These are phyloP conservation scores for Paecilomyces fulvus DNA, from an alignment of 2,329 filamentous ascomycete genomes.

Conservation along the genomic window DNA sequence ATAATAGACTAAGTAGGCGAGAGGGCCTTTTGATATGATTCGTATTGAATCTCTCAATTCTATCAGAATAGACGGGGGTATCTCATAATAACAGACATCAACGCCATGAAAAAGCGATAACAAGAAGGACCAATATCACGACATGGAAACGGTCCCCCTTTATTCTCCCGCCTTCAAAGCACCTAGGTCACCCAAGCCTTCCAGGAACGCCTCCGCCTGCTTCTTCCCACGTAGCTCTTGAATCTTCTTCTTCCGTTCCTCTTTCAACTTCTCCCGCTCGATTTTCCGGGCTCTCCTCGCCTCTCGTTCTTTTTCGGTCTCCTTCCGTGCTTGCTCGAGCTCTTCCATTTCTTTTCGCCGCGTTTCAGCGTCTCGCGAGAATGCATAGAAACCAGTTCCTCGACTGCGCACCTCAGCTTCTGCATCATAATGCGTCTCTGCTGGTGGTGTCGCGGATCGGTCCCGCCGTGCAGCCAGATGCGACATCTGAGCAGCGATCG, in stretches of 20 bases:
- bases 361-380: slow-evolving; percentile 65
- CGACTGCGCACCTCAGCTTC: slow-evolving; percentile 74
- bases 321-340: slow-evolving; percentile 56
- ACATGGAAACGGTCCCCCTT: background rate
- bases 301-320: slow-evolving; percentile 57
- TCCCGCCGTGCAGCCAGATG: slow-evolving; percentile 70
- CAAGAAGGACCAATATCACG: background rate
- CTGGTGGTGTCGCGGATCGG: slow-evolving; percentile 69
- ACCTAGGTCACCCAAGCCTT: slow-evolving; percentile 40
- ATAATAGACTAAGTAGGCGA: too few relatives aligned
- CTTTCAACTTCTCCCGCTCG: slow-evolving; percentile 54
- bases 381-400: slow-evolving; percentile 86
- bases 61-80: background rate
- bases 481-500: slow-evolving; percentile 60
- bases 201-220: slow-evolving; percentile 65
- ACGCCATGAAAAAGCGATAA: background rate
- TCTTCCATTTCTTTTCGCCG: slow-evolving; percentile 66
- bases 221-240: slow-evolving; percentile 52
- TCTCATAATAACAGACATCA: background rate
- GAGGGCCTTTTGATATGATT: background rate
- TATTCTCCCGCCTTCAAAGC: slow-evolving; percentile 8
- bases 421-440: slow-evolving; percentile 77
- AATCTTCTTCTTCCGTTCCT: slow-evolving; percentile 44
- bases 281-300: slow-evolving; percentile 50
- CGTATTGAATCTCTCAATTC: background rate